These are phyloP conservation scores for Daldinia sp. DNA, from an alignment of 2,329 filamentous ascomycete species.

Conservation along the genomic window DNA sequence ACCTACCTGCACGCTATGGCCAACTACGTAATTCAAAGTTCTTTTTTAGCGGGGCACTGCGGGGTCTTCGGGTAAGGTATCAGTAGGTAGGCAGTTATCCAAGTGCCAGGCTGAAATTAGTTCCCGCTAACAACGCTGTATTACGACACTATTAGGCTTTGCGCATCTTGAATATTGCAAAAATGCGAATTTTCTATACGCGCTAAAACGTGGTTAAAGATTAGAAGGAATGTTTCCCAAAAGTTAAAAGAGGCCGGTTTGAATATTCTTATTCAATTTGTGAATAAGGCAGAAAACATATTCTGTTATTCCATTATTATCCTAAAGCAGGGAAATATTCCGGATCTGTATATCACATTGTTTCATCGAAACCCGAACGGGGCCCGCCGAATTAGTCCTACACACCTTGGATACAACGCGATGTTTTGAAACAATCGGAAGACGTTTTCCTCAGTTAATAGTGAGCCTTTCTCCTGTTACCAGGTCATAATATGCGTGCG, in stretches of 20 bases:
- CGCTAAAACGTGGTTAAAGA: too few relatives aligned
- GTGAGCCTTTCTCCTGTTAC: too few relatives aligned
- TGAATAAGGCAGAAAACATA: too few relatives aligned
- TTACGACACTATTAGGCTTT: conserved; percentile 8
- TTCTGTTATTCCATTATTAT: neutral
- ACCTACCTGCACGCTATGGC: conserved; percentile 12
- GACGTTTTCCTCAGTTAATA: too few relatives aligned
- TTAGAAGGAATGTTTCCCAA: too few relatives aligned
- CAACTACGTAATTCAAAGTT: conserved; percentile 31
- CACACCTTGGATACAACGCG: too few relatives aligned
- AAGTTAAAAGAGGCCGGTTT: neutral
- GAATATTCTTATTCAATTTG: neutral
- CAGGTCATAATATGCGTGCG: neutral
- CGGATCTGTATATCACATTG: neutral
- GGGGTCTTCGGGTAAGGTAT: conserved; percentile 19
- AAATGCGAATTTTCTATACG: conserved; percentile 6
- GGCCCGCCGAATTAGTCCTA: too few relatives aligned
- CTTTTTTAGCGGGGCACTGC: conserved; percentile 20
- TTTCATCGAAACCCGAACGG: neutral
- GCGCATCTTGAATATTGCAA: neutral
- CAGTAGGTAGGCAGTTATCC: conserved; percentile 17
- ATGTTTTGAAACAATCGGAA: too few relatives aligned
- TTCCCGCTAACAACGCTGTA: conserved; percentile 12
- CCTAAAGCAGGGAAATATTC: neutral
- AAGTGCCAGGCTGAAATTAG: conserved; percentile 29